phyloP scores from a whole-genome alignment of 2,329 filamentous ascomycete genomes.

The Malbranchea cinnamomea region DNA sequence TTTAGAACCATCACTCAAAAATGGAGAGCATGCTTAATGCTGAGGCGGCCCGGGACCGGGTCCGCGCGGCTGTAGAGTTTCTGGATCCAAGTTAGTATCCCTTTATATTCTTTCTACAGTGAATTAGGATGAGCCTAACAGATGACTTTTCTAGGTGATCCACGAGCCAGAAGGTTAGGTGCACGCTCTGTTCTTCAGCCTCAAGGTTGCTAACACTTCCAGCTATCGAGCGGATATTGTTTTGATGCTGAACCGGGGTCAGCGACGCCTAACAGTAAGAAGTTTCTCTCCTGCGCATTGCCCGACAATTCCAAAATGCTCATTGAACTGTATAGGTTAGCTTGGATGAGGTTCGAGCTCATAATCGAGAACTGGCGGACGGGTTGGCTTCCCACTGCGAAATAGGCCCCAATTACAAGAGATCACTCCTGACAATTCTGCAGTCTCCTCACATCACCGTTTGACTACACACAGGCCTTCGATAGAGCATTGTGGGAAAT shows the following conservation, averaged over 20 bases:
- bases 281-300: not conserved
- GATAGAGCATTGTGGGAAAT: constrained; percentile 81
- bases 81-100: constrained; percentile 66
- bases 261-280: constrained; percentile 41
- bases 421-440: constrained; percentile 8
- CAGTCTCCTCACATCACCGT: constrained; percentile 63
- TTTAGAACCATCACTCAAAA: no score
- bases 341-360: constrained; percentile 80
- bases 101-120: not conserved
- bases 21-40: no score
- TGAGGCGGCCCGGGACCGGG: constrained; percentile 51
- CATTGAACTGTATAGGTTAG: constrained; percentile 38
- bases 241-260: constrained; percentile 50
- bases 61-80: constrained; percentile 81
- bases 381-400: constrained; percentile 26
- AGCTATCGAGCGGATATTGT: constrained; percentile 88
- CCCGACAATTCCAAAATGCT: constrained; percentile 1
- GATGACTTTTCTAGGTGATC: constrained; percentile 33
- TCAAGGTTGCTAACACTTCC: constrained; percentile 23
- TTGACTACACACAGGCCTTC: constrained; percentile 79
- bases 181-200: not conserved
- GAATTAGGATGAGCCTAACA: constrained; percentile 2
- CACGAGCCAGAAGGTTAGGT: constrained; percentile 38
- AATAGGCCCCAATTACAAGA: not conserved
- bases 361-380: constrained; percentile 68